Conservation (phyloP, 2,329 filamentous ascomycete species). For the Colletotrichum falcatum region DNA sequence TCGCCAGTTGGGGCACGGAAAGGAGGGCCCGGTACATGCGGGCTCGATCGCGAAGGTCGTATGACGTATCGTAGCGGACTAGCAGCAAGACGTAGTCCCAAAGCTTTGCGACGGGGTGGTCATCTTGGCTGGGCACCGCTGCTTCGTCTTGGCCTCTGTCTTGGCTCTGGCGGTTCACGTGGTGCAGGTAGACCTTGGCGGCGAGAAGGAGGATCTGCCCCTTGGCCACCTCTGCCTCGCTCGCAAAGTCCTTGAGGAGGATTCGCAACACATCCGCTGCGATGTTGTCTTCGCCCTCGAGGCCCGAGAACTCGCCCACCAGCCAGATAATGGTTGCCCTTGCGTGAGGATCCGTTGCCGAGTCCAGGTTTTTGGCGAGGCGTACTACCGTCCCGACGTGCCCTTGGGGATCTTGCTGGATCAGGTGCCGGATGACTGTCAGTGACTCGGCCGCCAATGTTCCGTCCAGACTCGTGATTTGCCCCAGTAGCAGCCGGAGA, state of each 20-base stretch:
- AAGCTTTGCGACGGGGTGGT: slow-evolving; percentile 79
- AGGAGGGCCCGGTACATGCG: slow-evolving; percentile 90
- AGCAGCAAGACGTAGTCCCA: slow-evolving; percentile 89
- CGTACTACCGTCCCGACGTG: slow-evolving; percentile 89
- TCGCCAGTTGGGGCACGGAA: slow-evolving; percentile 86
- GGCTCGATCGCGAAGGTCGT: slow-evolving; percentile 91
- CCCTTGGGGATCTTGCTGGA: slow-evolving; percentile 86
- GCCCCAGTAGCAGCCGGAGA: slow-evolving; percentile 82
- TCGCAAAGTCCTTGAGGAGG: slow-evolving; percentile 83
- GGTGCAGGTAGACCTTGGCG: slow-evolving; percentile 96
- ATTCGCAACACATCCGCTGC: slow-evolving; percentile 93
- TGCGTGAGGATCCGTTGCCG: slow-evolving; percentile 86
- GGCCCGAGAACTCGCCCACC: slow-evolving; percentile 90
- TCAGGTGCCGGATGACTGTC: slow-evolving; percentile 94
- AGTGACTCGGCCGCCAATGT: slow-evolving; percentile 91
- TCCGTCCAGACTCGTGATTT: slow-evolving; percentile 89
- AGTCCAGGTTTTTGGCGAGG: slow-evolving; percentile 91
- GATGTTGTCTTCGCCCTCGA: slow-evolving; percentile 86
- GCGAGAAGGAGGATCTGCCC: slow-evolving; percentile 91
- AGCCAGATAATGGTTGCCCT: slow-evolving; percentile 97
- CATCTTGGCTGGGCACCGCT: slow-evolving; percentile 53
- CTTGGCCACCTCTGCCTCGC: slow-evolving; percentile 88
- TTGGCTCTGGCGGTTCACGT: slow-evolving; percentile 75
- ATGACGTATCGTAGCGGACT: slow-evolving; percentile 92
- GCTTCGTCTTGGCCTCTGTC: slow-evolving; percentile 51